These are phyloP conservation scores for Polychytrium aggregatum DNA, from an alignment of 192 early-diverging fungal species.

Conservation along the genomic window DNA sequence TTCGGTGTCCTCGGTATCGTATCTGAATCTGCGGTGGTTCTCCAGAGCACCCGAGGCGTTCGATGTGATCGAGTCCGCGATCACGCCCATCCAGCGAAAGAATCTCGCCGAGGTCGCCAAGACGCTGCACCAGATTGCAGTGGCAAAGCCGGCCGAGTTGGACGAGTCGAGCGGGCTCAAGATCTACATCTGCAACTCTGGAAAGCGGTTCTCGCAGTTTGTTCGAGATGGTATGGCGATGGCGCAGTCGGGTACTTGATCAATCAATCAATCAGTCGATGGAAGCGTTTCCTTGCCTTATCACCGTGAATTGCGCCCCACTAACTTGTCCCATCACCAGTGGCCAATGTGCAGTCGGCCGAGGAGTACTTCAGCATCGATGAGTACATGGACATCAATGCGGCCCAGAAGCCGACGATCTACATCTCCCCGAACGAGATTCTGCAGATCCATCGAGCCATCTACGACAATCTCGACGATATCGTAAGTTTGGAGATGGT, in stretches of 20 bases:
- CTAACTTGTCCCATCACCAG: no score
- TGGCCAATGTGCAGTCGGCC: conserved; percentile 73
- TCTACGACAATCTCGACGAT: conserved; percentile 69
- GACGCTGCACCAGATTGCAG: conserved; percentile 77
- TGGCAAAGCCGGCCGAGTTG: no score
- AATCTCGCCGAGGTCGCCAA: conserved; percentile 94
- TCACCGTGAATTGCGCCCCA: no score
- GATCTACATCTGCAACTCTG: conserved; percentile 67
- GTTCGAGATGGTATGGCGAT: conserved; percentile 59
- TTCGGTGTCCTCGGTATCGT: no score
- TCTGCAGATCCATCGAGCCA: conserved; percentile 73
- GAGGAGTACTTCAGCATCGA: conserved; percentile 87
- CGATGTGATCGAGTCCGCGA: conserved; percentile 78
- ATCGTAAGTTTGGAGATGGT: no score
- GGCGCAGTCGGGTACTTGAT: neutral
- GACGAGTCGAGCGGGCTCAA: no score
- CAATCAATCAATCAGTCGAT: no score
- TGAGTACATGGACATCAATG: conserved; percentile 66
- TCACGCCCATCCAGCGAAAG: conserved; percentile 84
- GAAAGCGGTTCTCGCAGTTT: conserved; percentile 69
- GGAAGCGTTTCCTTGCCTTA: no score
- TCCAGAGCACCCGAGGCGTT: conserved; percentile 87
- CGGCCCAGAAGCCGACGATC: conserved; percentile 70
- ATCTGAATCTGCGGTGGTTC: no score
- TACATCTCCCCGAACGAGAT: conserved; percentile 88